A percentile compares a stretch with the other conserved stretches of the same genome.
Conservation (phyloP, 495 filamentous ascomycete species). For the Hypoxylon lienhwacheense region DNA sequence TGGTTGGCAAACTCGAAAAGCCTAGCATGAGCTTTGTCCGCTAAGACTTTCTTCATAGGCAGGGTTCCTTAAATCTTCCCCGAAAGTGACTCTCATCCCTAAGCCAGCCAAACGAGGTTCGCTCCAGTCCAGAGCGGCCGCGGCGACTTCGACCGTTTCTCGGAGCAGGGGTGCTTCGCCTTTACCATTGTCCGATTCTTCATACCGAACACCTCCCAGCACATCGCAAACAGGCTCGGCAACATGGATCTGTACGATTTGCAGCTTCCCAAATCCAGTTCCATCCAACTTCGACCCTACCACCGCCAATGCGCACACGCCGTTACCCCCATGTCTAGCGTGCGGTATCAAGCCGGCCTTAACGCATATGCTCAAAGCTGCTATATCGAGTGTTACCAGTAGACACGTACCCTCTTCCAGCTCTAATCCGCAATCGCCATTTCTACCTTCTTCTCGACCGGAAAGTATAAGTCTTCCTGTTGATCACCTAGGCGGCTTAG, state of each 20-base stretch:
- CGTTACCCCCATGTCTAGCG: conserved; percentile 82
- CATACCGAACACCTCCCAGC: conserved; percentile 52
- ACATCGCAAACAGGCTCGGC: conserved; percentile 58
- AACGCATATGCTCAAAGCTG: conserved; percentile 77
- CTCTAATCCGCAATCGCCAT: conserved; percentile 19
- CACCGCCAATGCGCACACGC: conserved; percentile 71
- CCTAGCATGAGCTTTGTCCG: conserved; percentile 6
- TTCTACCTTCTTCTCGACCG: conserved; percentile 17
- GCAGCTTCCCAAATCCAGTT: conserved; percentile 93
- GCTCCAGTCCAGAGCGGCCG: conserved; percentile 48
- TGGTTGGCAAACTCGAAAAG: conserved; percentile 1
- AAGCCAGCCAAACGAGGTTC: conserved; percentile 66
- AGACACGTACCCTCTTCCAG: conserved; percentile 43
- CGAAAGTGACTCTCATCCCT: conserved; percentile 86
- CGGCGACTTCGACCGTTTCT: conserved; percentile 40
- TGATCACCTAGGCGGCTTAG: conserved; percentile 6
- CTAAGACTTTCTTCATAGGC: conserved; percentile 57
- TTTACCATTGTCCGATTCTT: conserved; percentile 51
- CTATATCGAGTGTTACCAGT: conserved; percentile 67
- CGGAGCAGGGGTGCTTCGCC: conserved; percentile 53
- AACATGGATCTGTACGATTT: conserved; percentile 98
- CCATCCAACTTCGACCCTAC: conserved; percentile 89
- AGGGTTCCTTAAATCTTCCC: conserved; percentile 90
- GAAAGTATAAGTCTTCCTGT: conserved; percentile 3
- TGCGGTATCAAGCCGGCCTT: conserved; percentile 93